These are phyloP conservation scores for Apiotrichum sp. DNA, from an alignment of 1,284 basidiomycete genomes.

Conservation along the genomic window DNA sequence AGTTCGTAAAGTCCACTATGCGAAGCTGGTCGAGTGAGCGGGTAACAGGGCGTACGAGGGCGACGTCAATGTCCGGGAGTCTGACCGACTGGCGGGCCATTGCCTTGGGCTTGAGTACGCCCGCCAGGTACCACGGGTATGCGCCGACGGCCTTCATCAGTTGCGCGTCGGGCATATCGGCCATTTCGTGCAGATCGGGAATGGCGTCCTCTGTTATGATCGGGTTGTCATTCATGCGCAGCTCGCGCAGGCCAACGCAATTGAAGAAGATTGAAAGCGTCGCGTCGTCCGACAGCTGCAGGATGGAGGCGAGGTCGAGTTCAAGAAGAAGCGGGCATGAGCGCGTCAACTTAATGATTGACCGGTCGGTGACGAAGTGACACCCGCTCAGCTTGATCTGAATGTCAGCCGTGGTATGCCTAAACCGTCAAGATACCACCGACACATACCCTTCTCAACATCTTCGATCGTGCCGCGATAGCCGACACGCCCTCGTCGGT, in stretches of 20 bases:
- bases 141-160: slow-evolving; percentile 3
- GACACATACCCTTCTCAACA: slow-evolving; percentile 58
- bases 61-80: background rate
- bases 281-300: slow-evolving; percentile 67
- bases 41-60: slow-evolving; percentile 21
- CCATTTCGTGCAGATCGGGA: slow-evolving; percentile 58
- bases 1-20: slow-evolving; percentile 84
- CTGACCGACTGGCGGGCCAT: background rate
- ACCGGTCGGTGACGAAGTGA: slow-evolving; percentile 67
- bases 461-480: slow-evolving; percentile 66
- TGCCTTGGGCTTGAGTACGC: slow-evolving; percentile 5
- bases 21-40: slow-evolving; percentile 67
- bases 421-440: background rate
- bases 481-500: slow-evolving; percentile 71
- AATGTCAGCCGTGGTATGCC: too few species aligned
- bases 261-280: slow-evolving; percentile 79
- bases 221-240: slow-evolving; percentile 74
- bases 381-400: slow-evolving; percentile 82
- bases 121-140: slow-evolving; percentile 15
- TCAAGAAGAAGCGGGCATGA: slow-evolving; percentile 84
- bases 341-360: slow-evolving; percentile 71
- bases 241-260: slow-evolving; percentile 78
- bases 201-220: slow-evolving; percentile 80
- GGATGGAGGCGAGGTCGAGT: slow-evolving; percentile 83
- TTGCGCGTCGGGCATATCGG: slow-evolving; percentile 15